Base-by-base conservation (phyloP, 768 basidiomycete species). In the Pleurotus platypus region DNA sequence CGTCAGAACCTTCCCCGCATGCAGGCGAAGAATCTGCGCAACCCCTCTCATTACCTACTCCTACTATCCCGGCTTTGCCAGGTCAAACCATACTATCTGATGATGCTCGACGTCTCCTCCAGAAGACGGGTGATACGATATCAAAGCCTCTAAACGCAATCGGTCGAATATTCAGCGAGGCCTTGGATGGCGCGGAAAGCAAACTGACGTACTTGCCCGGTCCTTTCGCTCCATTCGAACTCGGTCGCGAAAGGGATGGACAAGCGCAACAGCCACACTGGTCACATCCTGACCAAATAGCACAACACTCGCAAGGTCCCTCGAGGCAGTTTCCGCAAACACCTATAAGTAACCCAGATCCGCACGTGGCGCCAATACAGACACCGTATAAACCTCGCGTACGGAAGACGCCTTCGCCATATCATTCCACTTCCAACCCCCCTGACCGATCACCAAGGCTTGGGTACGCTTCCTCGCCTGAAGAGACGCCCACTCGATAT, bases 91-190 rank as follows among this genome's bases (percentile, higher is more conserved):
- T 35, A 35, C 64, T 83, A 18, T 75, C 76, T 0, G 85, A 90
- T 53, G 93, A 95, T 64, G 94, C 93, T 1, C 84, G 83, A 39
- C 80, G 87, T 20, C 80, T 96, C 27, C 78, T 96, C 45, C 94
- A 94, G 70, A 90, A 89, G 68, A 96, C 94, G 0, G 92, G 94
- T 6, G 91, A 94, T 66, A 90, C 85, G 0, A 88, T 96, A 57
- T 93, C 90, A 6, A 94, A 93, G 68, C 94, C 94, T 2, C 79
- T 97, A n/a, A 90, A 77, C 61, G 92, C 94, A 1, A 89, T 97
- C 50, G 82, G 92, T 15, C 84, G 90, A 51, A 94, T 97, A 59
- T 87, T 96, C 68, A 90, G 83, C 59, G 90, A 90, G 46, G 92
- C 91, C 0, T 72, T 94, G 9, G 90, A 92, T 63, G 80, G 81